Evolutionary conservation across 2,329 filamentous ascomycete genomes (phyloP), one percentile per base, ranked within the genome.

Genomic region (Stachybotrys elegans): DNA sequence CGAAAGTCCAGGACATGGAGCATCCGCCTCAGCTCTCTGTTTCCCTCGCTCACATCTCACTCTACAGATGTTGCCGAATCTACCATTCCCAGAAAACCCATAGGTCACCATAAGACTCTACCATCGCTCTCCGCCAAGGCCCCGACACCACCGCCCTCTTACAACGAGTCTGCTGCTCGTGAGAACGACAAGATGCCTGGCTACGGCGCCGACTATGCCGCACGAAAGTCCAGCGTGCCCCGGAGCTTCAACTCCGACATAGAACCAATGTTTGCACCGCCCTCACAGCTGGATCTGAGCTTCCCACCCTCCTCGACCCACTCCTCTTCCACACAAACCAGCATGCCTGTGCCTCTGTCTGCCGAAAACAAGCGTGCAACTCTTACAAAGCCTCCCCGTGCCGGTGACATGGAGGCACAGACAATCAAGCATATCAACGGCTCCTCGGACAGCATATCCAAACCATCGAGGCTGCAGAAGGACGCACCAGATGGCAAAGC

Each of bases 31-130:
- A 66, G 64, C 34, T 58, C 61, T 17, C 53, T 67, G 34, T 52
- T 67, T 38, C 67, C 65, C 39, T 59, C 62, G 52, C 66, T 70
- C 58, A 68, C 62, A 38, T 43, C 60, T 44, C 56, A 59, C 34
- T 49, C 57, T 40, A 46, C 57, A 58, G 65, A 66, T 49, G 44
- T 55, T 27, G 44, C 50, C 25, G 50, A 51, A 43, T 44, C n/a
- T n/a, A n/a, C 51, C 35, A 42, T 58, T 27, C 51, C 48, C 32
- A 62, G 55, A 29, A 60, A 56, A 22, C 51, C 57, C 25, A 29
- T 57, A 46, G 44, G 48, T 43, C 14, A 43, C 39, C 23, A 40
- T 32, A 46, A 34, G n/a, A 17, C n/a, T n/a, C n/a, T n/a, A n/a
- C n/a, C n/a, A 7, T 27, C 25, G 42, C 43, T 31, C 43, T 43